Evolutionary conservation across 2,329 filamentous ascomycete genomes (phyloP).

Genomic region (Calonectria naviculata): DNA sequence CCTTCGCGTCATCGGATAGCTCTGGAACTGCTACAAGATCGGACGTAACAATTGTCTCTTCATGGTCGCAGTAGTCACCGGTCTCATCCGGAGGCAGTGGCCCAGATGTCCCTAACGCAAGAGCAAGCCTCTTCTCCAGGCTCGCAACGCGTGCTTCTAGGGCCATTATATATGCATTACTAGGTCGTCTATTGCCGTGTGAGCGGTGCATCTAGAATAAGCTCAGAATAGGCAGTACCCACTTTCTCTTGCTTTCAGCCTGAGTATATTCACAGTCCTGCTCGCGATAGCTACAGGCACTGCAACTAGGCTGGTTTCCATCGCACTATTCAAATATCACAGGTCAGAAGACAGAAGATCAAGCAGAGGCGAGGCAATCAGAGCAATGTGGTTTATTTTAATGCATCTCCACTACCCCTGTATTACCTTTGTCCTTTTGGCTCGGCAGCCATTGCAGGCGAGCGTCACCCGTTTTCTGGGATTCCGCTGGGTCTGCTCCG

Average conservation of each 20-base stretch:
- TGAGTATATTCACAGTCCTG: conserved; percentile 21
- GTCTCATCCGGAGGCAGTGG: background rate
- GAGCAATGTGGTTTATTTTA: background rate
- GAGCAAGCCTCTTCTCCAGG: conserved; percentile 11
- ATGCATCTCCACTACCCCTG: background rate
- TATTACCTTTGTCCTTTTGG: conserved; percentile 21
- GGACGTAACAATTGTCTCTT: background rate
- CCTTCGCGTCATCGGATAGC: background rate
- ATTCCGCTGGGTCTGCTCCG: background rate
- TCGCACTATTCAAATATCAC: conserved; percentile 16
- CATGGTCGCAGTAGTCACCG: background rate
- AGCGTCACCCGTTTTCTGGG: conserved; percentile 18
- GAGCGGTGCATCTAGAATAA: background rate
- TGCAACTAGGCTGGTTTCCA: conserved; percentile 20
- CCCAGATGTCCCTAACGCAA: conserved; percentile 1
- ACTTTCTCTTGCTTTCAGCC: conserved; percentile 24
- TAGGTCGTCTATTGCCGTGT: conserved; percentile 14
- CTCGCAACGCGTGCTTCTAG: conserved; percentile 18
- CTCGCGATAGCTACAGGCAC: conserved; percentile 10
- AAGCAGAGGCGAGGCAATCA: too few relatives aligned
- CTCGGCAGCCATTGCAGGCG: conserved; percentile 23
- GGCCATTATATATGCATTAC: conserved; percentile 21
- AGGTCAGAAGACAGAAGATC: background rate
- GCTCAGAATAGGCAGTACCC: background rate
- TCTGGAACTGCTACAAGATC: background rate